Evolutionary conservation across 2,329 filamentous ascomycete species (phyloP).

Genomic region (Botryotinia calthae): DNA sequence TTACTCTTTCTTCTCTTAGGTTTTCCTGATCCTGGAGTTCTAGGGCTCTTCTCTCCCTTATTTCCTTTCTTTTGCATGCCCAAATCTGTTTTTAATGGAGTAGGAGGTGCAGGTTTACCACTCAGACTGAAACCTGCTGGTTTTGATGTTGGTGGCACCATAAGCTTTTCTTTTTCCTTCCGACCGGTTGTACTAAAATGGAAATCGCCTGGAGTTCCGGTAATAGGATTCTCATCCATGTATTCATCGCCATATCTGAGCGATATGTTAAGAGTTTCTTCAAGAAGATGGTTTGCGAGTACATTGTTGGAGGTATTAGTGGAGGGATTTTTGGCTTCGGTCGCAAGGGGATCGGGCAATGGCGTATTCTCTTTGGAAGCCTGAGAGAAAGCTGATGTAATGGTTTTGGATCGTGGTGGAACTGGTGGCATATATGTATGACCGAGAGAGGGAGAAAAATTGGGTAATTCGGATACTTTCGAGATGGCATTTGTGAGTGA

Average conservation of each 20-base stretch:
- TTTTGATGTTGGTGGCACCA: conserved; percentile 26
- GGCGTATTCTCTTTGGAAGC: conserved; percentile 44
- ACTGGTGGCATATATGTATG: conserved; percentile 38
- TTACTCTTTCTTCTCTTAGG: conserved; percentile 42
- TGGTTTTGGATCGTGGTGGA: conserved; percentile 24
- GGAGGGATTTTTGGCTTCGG: conserved; percentile 20
- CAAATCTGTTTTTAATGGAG: conserved; percentile 32
- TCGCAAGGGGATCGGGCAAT: conserved; percentile 41
- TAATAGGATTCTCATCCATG: conserved; percentile 67
- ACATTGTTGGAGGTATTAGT: conserved; percentile 27
- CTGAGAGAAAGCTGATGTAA: conserved; percentile 33
- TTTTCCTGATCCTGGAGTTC: conserved; percentile 38
- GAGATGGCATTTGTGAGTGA: conserved; percentile 37
- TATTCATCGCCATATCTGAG: conserved; percentile 61
- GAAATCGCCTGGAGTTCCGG: conserved; percentile 63
- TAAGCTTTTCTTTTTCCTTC: conserved; percentile 35
- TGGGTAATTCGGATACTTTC: conserved; percentile 36
- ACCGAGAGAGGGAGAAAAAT: conserved; percentile 53
- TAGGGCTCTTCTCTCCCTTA: conserved; percentile 37
- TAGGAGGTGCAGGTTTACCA: conserved; percentile 23
- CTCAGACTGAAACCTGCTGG: conserved; percentile 25
- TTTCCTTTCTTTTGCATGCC: conserved; percentile 33
- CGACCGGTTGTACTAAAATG: conserved; percentile 61
- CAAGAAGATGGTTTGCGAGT: conserved; percentile 41
- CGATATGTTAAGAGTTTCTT: conserved; percentile 58